Conservation (phyloP, 805 yeast species). For the Candida nanaspora region DNA sequence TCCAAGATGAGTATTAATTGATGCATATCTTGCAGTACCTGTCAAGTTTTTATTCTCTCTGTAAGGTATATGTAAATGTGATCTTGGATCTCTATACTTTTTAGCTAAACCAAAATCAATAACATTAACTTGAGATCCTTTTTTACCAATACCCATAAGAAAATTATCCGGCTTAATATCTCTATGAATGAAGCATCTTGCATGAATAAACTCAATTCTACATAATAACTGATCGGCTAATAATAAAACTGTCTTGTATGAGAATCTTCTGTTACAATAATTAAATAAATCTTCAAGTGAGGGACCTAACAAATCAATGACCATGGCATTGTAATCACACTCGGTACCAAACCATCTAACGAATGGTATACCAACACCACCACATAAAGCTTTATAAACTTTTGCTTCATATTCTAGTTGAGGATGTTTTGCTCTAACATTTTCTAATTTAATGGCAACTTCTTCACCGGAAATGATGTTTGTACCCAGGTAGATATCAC, state of each 20-base stretch:
- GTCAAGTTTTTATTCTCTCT: conserved; percentile 94
- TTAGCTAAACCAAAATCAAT: conserved; percentile 93
- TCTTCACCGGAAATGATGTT: conserved; percentile 95
- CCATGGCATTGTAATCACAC: conserved; percentile 95
- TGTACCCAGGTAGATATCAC: conserved; percentile 90
- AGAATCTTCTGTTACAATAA: conserved; percentile 89
- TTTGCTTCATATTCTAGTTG: conserved; percentile 96
- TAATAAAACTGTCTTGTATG: conserved; percentile 86
- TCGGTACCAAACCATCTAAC: conserved; percentile 97
- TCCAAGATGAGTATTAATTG: conserved; percentile 92
- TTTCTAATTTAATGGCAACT: conserved; percentile 93
- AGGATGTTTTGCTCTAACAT: conserved; percentile 87
- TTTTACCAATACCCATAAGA: conserved; percentile 82
- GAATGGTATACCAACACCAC: conserved; percentile 96
- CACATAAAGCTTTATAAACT: conserved; percentile 88
- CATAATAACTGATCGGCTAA: conserved; percentile 92
- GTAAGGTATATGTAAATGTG: conserved; percentile 92
- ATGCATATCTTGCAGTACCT: conserved; percentile 96
- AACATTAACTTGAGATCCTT: conserved; percentile 92
- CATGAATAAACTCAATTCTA: conserved; percentile 92
- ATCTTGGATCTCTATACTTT: conserved; percentile 88
- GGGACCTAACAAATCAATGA: conserved; percentile 91
- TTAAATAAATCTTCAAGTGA: conserved; percentile 92
- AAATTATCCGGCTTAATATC: conserved; percentile 83
- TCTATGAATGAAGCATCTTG: conserved; percentile 82